Base-by-base conservation (phyloP, 164 flowering plant genomes). In the Vitis rupestris region DNA sequence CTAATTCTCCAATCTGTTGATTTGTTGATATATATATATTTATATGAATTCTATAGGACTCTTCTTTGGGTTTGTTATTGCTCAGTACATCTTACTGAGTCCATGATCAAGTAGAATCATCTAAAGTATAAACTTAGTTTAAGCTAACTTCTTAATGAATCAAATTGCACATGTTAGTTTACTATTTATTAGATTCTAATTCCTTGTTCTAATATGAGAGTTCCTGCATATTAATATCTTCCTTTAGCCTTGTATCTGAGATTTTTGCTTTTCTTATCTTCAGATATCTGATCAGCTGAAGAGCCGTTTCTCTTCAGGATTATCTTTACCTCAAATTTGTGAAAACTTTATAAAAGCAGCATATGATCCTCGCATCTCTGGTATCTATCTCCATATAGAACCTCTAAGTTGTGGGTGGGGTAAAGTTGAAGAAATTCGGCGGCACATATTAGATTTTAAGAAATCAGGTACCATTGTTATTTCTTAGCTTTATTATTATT, bases 321-420 rank as follows among this genome's bases (percentile, higher is more conserved):
- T 94, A 47, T 94, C 97, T 54, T 82, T 94, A 19, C 99, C 99
- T 67, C 94, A 94, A 78, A 83, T 94, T 59, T 94, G 97, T 75
- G 97, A 92, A 68, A 94, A 94, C 74, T 82, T 94, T 16, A 69
- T 75, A 63, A 94, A 94, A 79, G 99, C 99, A 50, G 93, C 94
- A 1, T 87, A 91, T 80, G 99, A 94, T 84, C 94, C 99, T 74
- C 92, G 99, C 29, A 79, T 92, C 37, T 71, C 93, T 63, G 99
- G 97, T 44, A 70, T 92, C 37, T 94, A 92, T 82, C 89, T 94
- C 71, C 99, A 94, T 60, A 85, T 94, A 70, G 97, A 91, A 49
- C 79, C 88, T 8, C 77, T 94, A 74, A 80, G 70, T 65, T 92
- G 97, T 75, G 99, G 99, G 17, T 94, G 99, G 97, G 99, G 87